Conservation (phyloP, 805 yeast species). For the Nadsonia fulvescens region DNA sequence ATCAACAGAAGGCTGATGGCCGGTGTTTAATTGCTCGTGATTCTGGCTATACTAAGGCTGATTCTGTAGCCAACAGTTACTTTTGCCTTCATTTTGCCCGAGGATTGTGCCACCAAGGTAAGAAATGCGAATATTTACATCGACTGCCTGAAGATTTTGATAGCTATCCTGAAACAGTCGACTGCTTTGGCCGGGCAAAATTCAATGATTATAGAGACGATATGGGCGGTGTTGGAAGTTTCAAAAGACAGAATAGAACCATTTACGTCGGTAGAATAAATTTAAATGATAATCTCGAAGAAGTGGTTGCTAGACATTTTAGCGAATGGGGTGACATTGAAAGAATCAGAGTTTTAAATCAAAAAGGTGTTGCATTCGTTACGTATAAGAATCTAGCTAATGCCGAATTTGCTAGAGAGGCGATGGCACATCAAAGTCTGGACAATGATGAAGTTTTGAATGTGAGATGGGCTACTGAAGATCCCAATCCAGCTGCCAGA, state of each 20-base stretch:
- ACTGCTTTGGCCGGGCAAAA: conserved; percentile 87
- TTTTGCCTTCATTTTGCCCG: conserved; percentile 77
- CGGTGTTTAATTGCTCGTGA: conserved; percentile 44
- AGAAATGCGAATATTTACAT: conserved; percentile 59
- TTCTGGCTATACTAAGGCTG: conserved; percentile 61
- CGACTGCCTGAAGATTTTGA: conserved; percentile 52
- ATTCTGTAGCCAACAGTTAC: conserved; percentile 26
- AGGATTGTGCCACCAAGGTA: conserved; percentile 72
- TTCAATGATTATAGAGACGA: conserved; percentile 71
- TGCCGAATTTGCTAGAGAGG: conserved; percentile 93
- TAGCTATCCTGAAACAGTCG: conserved; percentile 41
- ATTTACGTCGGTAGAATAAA: conserved; percentile 51
- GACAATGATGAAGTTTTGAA: conserved; percentile 47
- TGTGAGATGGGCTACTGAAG: conserved; percentile 80
- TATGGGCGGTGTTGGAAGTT: conserved; percentile 86
- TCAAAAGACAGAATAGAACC: conserved; percentile 51
- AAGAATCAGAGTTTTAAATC: conserved; percentile 39
- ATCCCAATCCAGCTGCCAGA: conserved; percentile 57
- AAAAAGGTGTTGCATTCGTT: conserved; percentile 62
- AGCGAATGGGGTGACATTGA: conserved; percentile 63
- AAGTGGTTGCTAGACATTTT: conserved; percentile 31
- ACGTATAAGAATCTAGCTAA: conserved; percentile 46
- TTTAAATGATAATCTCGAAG: conserved; percentile 26
- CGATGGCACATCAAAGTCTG: conserved; percentile 71
- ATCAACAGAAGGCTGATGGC: conserved; percentile 32